Evolutionary conservation across 192 early-diverging fungal genomes (phyloP), one percentile per base, ranked within the genome.

Genomic region (Dispira simplex): DNA sequence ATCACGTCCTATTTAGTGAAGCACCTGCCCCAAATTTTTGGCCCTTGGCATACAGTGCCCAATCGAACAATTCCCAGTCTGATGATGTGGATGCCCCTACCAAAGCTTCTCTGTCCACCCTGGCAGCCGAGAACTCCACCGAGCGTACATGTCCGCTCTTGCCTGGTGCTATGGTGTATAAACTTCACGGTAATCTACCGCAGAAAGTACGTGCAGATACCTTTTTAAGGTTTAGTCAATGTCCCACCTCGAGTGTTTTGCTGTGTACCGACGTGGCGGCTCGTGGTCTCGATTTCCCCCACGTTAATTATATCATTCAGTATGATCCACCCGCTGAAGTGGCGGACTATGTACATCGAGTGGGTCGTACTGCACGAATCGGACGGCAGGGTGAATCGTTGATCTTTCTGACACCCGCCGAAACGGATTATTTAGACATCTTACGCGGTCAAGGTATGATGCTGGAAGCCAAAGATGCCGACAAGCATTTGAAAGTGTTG

Each of bases 191-290:
- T 32, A 86, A 87, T 56, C 76, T 96, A 68, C 77, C 84, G 18
- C 95, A 96, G 71, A 73, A 77, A 45, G 75, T 81, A 20, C 89
- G 97, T 53, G 84, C 85, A 0, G 77, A 83, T 32, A 86, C 88
- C 2, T 94, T 85, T 70, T 67, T 73, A 12, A 78, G 78, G 63
- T 95, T 95, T 69, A 79, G 82, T 43, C 71, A 77, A 48, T 54
- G 77, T 13, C 67, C 32, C 1, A 46, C 73, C 11, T 76, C 78
- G n/a, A 83, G 88, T 44, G 77, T 99, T 20, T 75, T 99, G 27
- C 81, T 99, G 68, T 92, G 90, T 63, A 99, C 97, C 1, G 95
- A 97, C 74, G 93, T 99, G 4, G 92, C 95, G 1, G 95, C 97
- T 3, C 89, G 97, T 72, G 97, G 97, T 43, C 79, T 99, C 48